Conservation (phyloP, 768 basidiomycete species). For the Pholiota molesta region DNA sequence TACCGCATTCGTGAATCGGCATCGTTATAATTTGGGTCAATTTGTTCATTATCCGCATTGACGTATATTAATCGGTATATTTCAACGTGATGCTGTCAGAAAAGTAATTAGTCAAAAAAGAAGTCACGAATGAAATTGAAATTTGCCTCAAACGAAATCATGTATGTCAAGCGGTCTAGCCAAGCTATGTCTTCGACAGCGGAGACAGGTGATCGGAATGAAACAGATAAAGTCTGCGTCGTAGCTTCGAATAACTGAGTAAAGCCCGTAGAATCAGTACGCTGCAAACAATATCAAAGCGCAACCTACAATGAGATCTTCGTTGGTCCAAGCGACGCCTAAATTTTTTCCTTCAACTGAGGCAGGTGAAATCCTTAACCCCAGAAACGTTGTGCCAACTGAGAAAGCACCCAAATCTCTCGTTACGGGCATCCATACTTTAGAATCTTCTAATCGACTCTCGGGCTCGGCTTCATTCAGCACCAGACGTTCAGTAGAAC, state of each 20-base stretch:
- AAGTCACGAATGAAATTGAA: background rate
- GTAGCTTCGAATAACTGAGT: slow-evolving; percentile 43
- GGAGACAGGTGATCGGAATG: slow-evolving; percentile 30
- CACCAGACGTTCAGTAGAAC: slow-evolving; percentile 50
- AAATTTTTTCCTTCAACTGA: slow-evolving; percentile 31
- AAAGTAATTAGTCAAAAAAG: background rate
- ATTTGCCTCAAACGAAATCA: slow-evolving; percentile 41
- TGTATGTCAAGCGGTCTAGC: slow-evolving; percentile 42
- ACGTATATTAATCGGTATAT: slow-evolving; percentile 35
- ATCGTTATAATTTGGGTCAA: slow-evolving; percentile 6
- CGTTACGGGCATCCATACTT: slow-evolving; percentile 23
- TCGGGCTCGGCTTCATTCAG: slow-evolving; percentile 18
- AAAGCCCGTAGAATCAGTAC: background rate
- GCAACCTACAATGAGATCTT: slow-evolving; percentile 40
- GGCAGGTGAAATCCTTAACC: slow-evolving; percentile 24
- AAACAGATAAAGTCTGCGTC: slow-evolving; percentile 27
- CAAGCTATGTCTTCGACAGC: slow-evolving; percentile 38
- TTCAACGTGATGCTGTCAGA: slow-evolving; percentile 41
- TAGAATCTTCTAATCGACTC: slow-evolving; percentile 7
- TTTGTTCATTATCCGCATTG: slow-evolving; percentile 37
- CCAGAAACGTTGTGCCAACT: slow-evolving; percentile 20
- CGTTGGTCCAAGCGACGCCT: slow-evolving; percentile 52
- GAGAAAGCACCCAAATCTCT: slow-evolving; percentile 27
- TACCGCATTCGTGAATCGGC: slow-evolving; percentile 15
- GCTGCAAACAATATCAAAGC: background rate